Conservation (phyloP, 2,329 filamentous ascomycete species). For the Raffaelea arxii region DNA sequence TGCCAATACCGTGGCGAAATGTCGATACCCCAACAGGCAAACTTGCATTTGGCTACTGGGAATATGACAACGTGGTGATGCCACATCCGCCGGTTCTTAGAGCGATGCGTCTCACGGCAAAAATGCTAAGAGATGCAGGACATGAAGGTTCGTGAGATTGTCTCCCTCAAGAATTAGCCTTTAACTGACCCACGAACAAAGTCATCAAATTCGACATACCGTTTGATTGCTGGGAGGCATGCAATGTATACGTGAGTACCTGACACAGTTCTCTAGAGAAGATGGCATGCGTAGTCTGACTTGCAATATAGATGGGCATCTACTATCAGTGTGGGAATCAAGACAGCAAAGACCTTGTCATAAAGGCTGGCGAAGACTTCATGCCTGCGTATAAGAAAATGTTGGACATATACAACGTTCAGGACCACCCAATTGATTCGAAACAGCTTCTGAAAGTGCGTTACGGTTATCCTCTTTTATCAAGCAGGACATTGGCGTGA, state of each 20-base stretch:
- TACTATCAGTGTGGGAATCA: neutral
- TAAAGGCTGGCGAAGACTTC: neutral
- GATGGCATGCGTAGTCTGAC: neutral
- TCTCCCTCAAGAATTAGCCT: neutral
- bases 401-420: neutral
- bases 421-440: neutral
- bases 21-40: neutral
- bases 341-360: neutral
- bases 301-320: neutral
- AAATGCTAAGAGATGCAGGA: constrained; percentile 30
- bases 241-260: neutral
- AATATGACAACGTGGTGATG: constrained; percentile 26
- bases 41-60: constrained; percentile 5
- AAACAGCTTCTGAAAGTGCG: neutral
- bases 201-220: constrained; percentile 6
- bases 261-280: neutral
- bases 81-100: constrained; percentile 51
- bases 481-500: neutral
- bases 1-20: constrained; percentile 47
- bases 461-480: neutral
- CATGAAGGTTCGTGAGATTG: constrained; percentile 27
- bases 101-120: constrained; percentile 39
- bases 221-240: constrained; percentile 4
- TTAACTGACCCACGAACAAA: neutral
- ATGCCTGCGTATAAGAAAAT: neutral